phyloP scores from a whole-genome alignment of 306 rosid species.

The Sindora glabra region DNA sequence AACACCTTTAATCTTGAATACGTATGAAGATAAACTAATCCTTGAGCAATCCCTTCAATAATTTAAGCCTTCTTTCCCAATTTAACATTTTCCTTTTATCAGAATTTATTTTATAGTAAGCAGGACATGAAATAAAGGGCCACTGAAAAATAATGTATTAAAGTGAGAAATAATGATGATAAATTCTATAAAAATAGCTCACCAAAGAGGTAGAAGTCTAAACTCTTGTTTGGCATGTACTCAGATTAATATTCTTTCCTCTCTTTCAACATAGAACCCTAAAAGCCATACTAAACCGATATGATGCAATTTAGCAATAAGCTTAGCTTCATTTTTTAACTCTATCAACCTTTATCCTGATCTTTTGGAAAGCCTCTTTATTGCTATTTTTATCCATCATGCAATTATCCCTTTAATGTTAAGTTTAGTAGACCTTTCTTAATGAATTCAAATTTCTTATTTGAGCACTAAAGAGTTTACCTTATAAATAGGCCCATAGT shows the following conservation, averaged over 20 bases:
- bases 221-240: background rate
- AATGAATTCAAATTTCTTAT: background rate
- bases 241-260: background rate
- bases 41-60: conserved; percentile 18
- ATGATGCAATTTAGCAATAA: background rate
- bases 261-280: background rate
- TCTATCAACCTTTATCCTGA: background rate
- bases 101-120: background rate
- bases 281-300: background rate
- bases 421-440: background rate
- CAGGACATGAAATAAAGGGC: conserved; percentile 14
- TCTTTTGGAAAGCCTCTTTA: background rate
- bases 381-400: background rate
- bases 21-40: conserved; percentile 15
- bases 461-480: background rate
- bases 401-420: background rate
- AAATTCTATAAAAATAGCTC: background rate
- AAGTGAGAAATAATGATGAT: too few species aligned
- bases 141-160: background rate
- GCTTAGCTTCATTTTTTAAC: background rate
- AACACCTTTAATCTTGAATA: conserved; percentile 24
- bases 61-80: conserved; percentile 18
- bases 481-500: conserved; percentile 21
- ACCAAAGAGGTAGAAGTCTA: background rate
- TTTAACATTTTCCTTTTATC: background rate